phyloP scores from a whole-genome alignment of 2,329 filamentous ascomycete species.

The Fusarium mundagurra region DNA sequence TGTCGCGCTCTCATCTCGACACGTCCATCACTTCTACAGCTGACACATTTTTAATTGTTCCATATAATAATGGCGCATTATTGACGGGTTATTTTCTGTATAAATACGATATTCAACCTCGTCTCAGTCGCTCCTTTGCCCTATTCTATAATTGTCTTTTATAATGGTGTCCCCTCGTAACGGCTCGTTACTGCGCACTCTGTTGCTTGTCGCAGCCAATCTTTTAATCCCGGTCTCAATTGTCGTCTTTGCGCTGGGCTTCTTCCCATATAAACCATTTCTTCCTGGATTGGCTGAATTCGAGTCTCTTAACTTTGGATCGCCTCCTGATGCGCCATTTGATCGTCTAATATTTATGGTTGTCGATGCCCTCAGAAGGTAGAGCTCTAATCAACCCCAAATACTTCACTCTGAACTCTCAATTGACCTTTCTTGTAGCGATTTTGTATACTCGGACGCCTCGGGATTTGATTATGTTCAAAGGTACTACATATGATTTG shows the following conservation, averaged over 20 bases:
- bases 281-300: conserved; percentile 84
- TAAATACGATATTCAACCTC: conserved; percentile 1
- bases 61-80: conserved; percentile 28
- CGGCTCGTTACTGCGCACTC: conserved; percentile 45
- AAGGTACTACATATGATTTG: conserved; percentile 63
- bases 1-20: conserved; percentile 38
- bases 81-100: conserved; percentile 7
- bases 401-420: conserved; percentile 28
- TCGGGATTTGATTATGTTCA: conserved; percentile 92
- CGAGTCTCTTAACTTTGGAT: conserved; percentile 63
- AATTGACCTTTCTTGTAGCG: conserved; percentile 61
- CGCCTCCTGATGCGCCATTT: conserved; percentile 75
- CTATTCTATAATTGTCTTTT: conserved; percentile 1
- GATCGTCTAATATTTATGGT: conserved; percentile 97
- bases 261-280: conserved; percentile 98
- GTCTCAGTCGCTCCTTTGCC: conserved; percentile 21
- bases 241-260: conserved; percentile 83
- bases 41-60: conserved; percentile 13
- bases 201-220: conserved; percentile 74
- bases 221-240: conserved; percentile 79
- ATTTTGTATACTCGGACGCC: conserved; percentile 86
- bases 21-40: conserved; percentile 37
- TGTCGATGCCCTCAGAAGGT: conserved; percentile 92
- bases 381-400: conserved; percentile 33
- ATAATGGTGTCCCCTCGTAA: conserved; percentile 41